These are phyloP conservation scores for Aureobasidium sp. DNA, from an alignment of 2,329 filamentous ascomycete species.

Conservation along the genomic window DNA sequence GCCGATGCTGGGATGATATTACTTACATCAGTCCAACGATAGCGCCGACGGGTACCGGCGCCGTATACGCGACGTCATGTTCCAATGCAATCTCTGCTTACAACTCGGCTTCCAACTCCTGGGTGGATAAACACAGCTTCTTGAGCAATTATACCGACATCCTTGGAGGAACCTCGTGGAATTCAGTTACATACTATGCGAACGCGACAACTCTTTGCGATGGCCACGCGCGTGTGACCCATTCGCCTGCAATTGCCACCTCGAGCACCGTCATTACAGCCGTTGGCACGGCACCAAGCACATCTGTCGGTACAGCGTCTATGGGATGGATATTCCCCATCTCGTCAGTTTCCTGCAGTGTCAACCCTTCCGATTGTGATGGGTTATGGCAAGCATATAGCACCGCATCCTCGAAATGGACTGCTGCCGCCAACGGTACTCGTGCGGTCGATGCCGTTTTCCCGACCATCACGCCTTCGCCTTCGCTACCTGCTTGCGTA, in stretches of 20 bases:
- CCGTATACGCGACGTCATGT: constrained; percentile 11
- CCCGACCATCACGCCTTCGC: constrained; percentile 19
- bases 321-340: constrained; percentile 16
- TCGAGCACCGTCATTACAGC: constrained; percentile 19
- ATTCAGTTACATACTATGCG: constrained; percentile 23
- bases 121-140: constrained; percentile 8
- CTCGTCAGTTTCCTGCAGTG: constrained; percentile 22
- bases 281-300: constrained; percentile 14
- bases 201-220: constrained; percentile 28
- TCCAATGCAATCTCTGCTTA: constrained; percentile 1
- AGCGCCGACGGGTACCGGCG: not conserved
- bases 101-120: constrained; percentile 12
- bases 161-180: constrained; percentile 19
- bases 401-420: constrained; percentile 17
- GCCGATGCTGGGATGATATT: constrained; percentile 4
- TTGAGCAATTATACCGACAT: not conserved
- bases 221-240: constrained; percentile 24
- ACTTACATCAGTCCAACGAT: not conserved
- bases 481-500: constrained; percentile 22
- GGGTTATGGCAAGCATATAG: constrained; percentile 25
- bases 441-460: not conserved
- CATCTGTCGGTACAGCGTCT: constrained; percentile 16
- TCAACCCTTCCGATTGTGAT: constrained; percentile 25
- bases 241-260: constrained; percentile 22
- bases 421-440: constrained; percentile 13